Conservation (phyloP, 441 rosid genomes). For the Mallotus japonicus region DNA sequence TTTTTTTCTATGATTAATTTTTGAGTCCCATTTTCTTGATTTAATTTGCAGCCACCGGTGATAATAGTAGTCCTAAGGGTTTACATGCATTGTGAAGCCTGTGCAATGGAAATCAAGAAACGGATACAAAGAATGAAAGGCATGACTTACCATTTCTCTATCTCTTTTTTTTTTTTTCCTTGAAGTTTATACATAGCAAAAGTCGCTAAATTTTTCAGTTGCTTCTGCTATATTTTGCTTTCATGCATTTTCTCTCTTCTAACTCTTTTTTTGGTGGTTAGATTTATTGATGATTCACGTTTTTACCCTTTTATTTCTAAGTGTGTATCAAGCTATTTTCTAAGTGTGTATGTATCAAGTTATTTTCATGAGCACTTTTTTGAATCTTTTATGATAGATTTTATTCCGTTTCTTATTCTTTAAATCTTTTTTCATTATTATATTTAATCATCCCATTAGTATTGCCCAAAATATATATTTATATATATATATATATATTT, state of each 20-base stretch:
- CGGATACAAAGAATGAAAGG: conserved; percentile 89
- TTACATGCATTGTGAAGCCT: conserved; percentile 95
- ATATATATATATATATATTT: no score
- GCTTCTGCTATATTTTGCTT: not conserved
- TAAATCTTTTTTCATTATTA: conserved; percentile 12
- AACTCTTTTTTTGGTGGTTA: not conserved
- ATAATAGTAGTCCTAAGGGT: conserved; percentile 64
- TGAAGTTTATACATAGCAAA: not conserved
- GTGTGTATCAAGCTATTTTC: not conserved
- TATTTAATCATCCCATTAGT: conserved; percentile 9
- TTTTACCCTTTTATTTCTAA: not conserved
- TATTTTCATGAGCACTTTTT: conserved; percentile 14
- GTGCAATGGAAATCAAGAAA: conserved; percentile 80
- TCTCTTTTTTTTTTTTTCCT: not conserved
- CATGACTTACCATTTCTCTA: conserved; percentile 10
- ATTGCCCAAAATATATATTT: no score
- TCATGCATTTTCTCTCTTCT: conserved; percentile 18
- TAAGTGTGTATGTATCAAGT: not conserved
- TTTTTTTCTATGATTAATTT: not conserved
- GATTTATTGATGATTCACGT: conserved; percentile 16
- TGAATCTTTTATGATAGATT: conserved; percentile 28
- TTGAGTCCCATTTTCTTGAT: not conserved
- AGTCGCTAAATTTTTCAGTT: not conserved
- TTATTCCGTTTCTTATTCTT: not conserved
- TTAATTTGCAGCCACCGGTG: conserved; percentile 55